Evolutionary conservation across 116 monocot species (phyloP).

Genomic region (Iris pallida): DNA sequence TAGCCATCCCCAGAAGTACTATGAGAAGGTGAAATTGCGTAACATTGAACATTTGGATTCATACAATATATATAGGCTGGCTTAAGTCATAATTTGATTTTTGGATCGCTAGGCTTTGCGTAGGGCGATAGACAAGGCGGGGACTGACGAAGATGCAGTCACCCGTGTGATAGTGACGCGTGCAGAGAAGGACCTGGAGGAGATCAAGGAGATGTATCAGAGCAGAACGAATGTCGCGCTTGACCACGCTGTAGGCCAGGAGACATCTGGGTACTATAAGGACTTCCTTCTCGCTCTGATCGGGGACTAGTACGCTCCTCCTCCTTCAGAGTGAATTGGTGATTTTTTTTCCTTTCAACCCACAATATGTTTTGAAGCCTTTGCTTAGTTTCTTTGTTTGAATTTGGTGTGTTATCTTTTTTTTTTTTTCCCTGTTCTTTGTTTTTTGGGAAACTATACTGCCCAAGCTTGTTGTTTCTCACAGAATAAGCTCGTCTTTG

Average conservation of each 20-base stretch:
- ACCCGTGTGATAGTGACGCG: slow-evolving; percentile 51
- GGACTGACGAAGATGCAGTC: slow-evolving; percentile 35
- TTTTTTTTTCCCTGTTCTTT: too few relatives aligned
- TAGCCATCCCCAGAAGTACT: slow-evolving; percentile 39
- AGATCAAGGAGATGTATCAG: slow-evolving; percentile 49
- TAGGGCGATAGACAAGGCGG: slow-evolving; percentile 23
- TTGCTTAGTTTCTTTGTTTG: too few relatives aligned
- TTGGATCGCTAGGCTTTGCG: slow-evolving; percentile 29
- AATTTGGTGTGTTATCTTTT: too few relatives aligned
- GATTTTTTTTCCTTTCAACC: too few relatives aligned
- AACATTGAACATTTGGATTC: neutral
- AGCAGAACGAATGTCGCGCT: slow-evolving; percentile 46
- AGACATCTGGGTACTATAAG: slow-evolving; percentile 56
- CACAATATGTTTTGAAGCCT: too few relatives aligned
- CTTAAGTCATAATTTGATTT: neutral
- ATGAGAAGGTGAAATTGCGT: slow-evolving; percentile 37
- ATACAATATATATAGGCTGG: neutral
- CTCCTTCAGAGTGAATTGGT: too few relatives aligned
- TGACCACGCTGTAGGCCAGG: slow-evolving; percentile 38
- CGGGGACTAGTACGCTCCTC: neutral
- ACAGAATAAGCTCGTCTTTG: too few relatives aligned
- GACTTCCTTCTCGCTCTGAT: neutral
- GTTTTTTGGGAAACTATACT: too few relatives aligned
- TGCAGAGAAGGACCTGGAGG: slow-evolving; percentile 59
- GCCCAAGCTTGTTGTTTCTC: too few relatives aligned